Percentiles rank a stretch among this genome's conserved stretches.
phyloP scores from a whole-genome alignment of 371 early-diverging fungal species.

The Capillidium heterosporum region DNA sequence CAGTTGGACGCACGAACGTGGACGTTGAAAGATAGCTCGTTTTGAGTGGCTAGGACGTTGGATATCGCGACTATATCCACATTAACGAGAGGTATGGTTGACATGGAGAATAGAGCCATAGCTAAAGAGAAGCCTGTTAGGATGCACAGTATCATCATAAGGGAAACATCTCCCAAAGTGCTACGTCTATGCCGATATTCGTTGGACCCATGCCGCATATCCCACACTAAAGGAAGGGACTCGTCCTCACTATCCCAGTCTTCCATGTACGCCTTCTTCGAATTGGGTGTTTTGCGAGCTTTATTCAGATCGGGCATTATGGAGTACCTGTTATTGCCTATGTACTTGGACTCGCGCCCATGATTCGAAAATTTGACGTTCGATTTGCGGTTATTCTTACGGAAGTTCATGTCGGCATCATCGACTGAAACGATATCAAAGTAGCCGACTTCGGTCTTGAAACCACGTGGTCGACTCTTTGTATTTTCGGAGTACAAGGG shows the following conservation, averaged over 20 bases:
- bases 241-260: constrained; percentile 5
- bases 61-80: background rate
- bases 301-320: background rate
- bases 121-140: background rate
- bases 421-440: too few species aligned
- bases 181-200: background rate
- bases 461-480: too few species aligned
- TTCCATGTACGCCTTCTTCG: background rate
- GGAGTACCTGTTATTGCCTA: too few species aligned
- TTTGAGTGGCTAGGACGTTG: background rate
- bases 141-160: background rate
- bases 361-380: background rate
- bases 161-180: background rate
- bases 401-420: background rate
- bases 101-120: background rate
- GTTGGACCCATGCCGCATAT: background rate
- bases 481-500: too few species aligned
- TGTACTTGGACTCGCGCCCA: background rate
- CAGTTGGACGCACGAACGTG: constrained; percentile 1
- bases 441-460: too few species aligned
- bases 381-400: background rate
- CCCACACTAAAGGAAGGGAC: background rate
- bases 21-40: background rate
- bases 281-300: background rate
- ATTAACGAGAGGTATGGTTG: constrained; percentile 3